Conservation (phyloP, 306 rosid species). For the Acacia melanoxylon region DNA sequence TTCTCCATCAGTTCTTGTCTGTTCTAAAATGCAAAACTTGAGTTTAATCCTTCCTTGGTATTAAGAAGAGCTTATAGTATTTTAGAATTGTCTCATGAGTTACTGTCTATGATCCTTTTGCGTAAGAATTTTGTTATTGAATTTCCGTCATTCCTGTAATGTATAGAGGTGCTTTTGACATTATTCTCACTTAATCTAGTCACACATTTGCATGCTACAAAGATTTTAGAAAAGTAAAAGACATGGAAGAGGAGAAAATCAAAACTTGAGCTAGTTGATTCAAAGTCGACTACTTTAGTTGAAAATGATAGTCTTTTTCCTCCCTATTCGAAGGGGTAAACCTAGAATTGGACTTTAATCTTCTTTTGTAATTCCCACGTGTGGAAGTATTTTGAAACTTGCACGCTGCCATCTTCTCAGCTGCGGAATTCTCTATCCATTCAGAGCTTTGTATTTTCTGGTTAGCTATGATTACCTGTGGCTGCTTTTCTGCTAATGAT, state of each 20-base stretch:
- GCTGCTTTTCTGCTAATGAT: neutral
- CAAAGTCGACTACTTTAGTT: neutral
- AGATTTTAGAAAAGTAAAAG: neutral
- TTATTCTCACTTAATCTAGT: neutral
- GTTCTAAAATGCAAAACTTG: neutral
- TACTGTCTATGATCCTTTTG: neutral
- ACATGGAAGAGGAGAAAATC: neutral
- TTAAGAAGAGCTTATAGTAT: neutral
- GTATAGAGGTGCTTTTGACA: neutral
- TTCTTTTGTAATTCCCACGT: neutral
- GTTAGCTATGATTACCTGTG: neutral
- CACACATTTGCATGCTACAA: neutral
- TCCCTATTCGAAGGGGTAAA: neutral
- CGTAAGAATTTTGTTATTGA: neutral
- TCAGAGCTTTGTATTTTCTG: neutral
- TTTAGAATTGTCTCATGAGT: neutral
- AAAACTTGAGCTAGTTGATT: neutral
- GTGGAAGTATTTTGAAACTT: neutral
- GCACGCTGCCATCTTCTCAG: constrained; percentile 4
- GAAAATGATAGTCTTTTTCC: neutral
- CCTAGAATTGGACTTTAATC: neutral
- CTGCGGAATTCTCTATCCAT: neutral
- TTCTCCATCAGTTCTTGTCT: neutral
- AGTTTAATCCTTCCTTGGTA: neutral
- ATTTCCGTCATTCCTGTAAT: neutral